Conservation (phyloP, 2,329 filamentous ascomycete genomes). For the Lachnellula subtilissima region DNA sequence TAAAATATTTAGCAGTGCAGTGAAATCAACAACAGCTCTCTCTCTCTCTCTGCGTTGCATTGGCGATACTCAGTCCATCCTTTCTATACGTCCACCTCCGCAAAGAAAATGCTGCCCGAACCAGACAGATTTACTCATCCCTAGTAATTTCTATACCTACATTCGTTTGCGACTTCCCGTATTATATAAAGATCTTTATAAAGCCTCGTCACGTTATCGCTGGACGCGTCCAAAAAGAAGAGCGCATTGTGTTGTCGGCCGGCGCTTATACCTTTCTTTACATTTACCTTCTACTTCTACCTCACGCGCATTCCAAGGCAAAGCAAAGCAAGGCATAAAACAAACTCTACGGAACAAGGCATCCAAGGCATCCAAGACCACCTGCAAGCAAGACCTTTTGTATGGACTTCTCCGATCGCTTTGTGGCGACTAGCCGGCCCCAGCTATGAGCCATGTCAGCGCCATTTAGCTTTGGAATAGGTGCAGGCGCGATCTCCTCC, state of each 20-base stretch:
- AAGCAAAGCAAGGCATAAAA: too few species aligned
- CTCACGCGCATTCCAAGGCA: background rate
- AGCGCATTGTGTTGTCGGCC: background rate
- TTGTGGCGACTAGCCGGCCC: background rate
- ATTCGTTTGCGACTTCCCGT: background rate
- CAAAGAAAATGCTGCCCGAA: background rate
- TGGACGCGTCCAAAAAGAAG: background rate
- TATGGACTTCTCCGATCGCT: background rate
- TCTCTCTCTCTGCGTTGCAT: too few species aligned
- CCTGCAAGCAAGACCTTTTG: background rate
- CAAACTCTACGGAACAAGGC: background rate
- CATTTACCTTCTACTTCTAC: too few species aligned
- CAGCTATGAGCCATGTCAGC: constrained; percentile 7
- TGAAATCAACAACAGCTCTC: too few species aligned
- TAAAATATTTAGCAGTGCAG: too few species aligned
- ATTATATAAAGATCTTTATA: too few species aligned
- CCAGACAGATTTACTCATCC: too few species aligned
- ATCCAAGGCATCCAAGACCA: background rate
- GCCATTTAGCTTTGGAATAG: background rate
- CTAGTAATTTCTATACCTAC: background rate
- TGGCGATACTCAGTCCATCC: background rate
- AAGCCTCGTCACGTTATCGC: too few species aligned
- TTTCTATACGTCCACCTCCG: background rate
- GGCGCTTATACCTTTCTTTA: background rate
- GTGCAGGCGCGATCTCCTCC: background rate